phyloP scores from a whole-genome alignment of 345 rosid genomes.

The Geranium rotundifolium region DNA sequence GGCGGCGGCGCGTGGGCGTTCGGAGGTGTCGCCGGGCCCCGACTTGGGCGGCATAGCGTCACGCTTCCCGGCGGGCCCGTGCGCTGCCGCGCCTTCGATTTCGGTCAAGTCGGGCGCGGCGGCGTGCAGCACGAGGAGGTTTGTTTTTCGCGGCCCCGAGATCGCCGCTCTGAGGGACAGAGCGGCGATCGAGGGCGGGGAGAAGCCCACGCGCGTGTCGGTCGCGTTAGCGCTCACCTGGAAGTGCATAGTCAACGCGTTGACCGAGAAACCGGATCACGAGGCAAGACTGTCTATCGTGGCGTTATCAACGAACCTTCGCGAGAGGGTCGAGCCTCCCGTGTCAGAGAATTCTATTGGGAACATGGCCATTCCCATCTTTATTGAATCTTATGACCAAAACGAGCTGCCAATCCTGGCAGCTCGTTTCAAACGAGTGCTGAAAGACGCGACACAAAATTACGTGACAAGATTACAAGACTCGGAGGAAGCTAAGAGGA shows the following conservation, averaged over 20 bases:
- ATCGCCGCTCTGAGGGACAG: constrained; percentile 7
- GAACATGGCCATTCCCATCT: not conserved
- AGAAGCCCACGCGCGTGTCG: constrained; percentile 20
- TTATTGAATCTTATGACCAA: not conserved
- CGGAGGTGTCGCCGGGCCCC: not conserved
- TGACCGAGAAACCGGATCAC: not conserved
- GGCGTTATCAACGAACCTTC: constrained; percentile 8
- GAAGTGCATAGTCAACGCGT: constrained; percentile 6
- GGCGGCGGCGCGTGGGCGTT: not conserved
- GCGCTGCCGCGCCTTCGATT: not conserved
- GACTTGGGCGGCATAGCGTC: not conserved
- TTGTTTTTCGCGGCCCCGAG: not conserved
- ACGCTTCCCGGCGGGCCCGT: constrained; percentile 6
- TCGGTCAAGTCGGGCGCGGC: not conserved
- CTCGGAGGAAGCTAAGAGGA: not conserved
- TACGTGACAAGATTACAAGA: not conserved
- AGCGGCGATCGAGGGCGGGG: constrained; percentile 1
- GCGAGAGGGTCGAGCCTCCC: not conserved
- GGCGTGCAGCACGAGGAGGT: constrained; percentile 8
- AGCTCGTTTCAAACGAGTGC: constrained; percentile 1
- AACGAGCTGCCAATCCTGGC: not conserved
- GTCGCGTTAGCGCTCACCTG: constrained; percentile 10
- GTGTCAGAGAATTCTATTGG: constrained; percentile 5
- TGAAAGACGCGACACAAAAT: not conserved
- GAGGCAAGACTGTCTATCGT: not conserved